Base-by-base conservation (phyloP, 1,139 yeast genomes). In the Yamadazyma sp. region DNA sequence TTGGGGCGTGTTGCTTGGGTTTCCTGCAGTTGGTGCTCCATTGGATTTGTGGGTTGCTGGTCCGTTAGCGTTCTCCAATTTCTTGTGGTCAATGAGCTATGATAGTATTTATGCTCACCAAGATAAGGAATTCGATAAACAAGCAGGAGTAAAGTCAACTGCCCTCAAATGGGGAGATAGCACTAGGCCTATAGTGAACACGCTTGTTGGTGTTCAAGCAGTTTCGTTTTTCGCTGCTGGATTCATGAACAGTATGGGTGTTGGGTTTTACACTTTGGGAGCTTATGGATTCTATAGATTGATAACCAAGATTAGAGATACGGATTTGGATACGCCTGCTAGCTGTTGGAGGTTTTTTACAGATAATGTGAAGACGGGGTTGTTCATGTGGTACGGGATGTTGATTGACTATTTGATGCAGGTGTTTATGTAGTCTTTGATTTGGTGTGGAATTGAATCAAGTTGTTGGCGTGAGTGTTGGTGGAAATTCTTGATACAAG, bases 61-160 rank as follows among this genome's bases (percentile, higher is more conserved):
- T 10, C 88, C 96, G 1, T 69, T 94, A 37, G 87, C 84, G 51
- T 60, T 80, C 2, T 80, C 96, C 13, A 82, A 89, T 33, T 86
- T 83, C 57, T 71, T 84, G 40, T 94, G 98, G 98, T 84, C 96
- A 49, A 85, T 94, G 87, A 82, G 85, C 37, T 94, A 94, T 61
- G 99, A 94, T 60, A 87, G 97, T 2, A 80, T 94, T 30, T 94
- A 94, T 59, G 98, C 98, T 1, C 99, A 94, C 59, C 99, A 94
- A 65, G 98, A 94, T 61, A 94, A 94, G 64, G 66, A 62, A 42
- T 94, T 84, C 54, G 99, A 94, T 60, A 65, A 85, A 38, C 68
- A 75, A 39, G 97, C 96, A 0, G 97, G 97, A 6, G 85, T 94
- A 49, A 89, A 90, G 60, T 87, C 96, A 2, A 88, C 97, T 1